A percentile compares a stretch with the other conserved stretches of the same genome.
phyloP scores from a whole-genome alignment of 495 filamentous ascomycete genomes.

The Neurospora pannonica region DNA sequence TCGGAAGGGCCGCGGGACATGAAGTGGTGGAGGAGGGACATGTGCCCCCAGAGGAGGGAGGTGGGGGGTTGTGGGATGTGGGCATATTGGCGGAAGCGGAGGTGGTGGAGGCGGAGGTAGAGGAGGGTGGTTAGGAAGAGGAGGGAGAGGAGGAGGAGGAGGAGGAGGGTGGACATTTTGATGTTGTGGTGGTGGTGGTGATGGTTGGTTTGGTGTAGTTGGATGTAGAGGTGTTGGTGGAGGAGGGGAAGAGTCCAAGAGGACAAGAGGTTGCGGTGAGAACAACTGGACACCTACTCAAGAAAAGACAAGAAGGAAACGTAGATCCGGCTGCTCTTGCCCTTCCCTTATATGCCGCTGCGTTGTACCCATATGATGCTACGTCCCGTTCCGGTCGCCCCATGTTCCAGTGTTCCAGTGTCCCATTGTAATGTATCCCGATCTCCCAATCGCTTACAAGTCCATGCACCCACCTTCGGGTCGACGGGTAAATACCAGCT shows the following conservation, averaged over 20 bases:
- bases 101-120: slow-evolving; percentile 8
- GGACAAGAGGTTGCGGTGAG: background rate
- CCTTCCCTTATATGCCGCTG: background rate
- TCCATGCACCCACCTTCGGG: background rate
- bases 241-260: background rate
- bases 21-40: slow-evolving; percentile 17
- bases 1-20: slow-evolving; percentile 1
- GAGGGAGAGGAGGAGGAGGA: background rate
- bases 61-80: slow-evolving; percentile 20
- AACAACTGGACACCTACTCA: too few relatives aligned
- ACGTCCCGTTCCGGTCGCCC: background rate
- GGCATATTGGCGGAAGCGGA: slow-evolving; percentile 22
- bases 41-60: slow-evolving; percentile 24
- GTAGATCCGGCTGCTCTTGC: background rate
- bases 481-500: background rate
- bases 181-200: background rate
- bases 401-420: background rate
- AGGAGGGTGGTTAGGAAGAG: slow-evolving; percentile 4
- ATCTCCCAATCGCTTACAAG: background rate
- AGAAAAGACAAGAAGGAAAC: too few relatives aligned
- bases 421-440: background rate
- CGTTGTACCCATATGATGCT: background rate
- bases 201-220: too few relatives aligned
- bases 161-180: slow-evolving; percentile 5
- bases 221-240: background rate